Evolutionary conservation across 2,329 filamentous ascomycete genomes (phyloP).

Genomic region (Trichoderma koningiopsis): DNA sequence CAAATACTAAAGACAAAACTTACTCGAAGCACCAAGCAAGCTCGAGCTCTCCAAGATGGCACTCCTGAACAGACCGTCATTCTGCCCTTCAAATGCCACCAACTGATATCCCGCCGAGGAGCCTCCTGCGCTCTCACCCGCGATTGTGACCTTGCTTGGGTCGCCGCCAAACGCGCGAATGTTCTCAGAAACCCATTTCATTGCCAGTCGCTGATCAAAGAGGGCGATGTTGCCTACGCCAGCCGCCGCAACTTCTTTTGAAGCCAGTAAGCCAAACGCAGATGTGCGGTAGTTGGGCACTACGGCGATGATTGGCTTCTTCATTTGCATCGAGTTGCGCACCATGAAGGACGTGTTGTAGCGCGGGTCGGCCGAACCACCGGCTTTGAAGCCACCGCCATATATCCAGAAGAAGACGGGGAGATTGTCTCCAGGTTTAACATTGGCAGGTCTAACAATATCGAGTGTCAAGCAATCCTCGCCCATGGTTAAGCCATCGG

Average conservation of each 20-base stretch:
- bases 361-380: slow-evolving; percentile 5
- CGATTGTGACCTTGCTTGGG: slow-evolving; percentile 50
- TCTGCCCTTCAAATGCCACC: slow-evolving; percentile 15
- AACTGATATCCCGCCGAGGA: slow-evolving; percentile 11
- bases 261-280: slow-evolving; percentile 22
- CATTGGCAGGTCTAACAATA: slow-evolving; percentile 13
- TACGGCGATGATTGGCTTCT: slow-evolving; percentile 19
- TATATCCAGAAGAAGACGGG: slow-evolving; percentile 25
- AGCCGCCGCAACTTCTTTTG: background rate
- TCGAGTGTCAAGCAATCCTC: slow-evolving; percentile 24
- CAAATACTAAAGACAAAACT: background rate
- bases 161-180: slow-evolving; percentile 53
- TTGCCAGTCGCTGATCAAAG: slow-evolving; percentile 47
- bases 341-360: slow-evolving; percentile 20
- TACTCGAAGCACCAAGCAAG: slow-evolving; percentile 20
- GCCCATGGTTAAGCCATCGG: slow-evolving; percentile 18
- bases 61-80: slow-evolving; percentile 15
- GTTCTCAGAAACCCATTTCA: slow-evolving; percentile 54
- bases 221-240: slow-evolving; percentile 22
- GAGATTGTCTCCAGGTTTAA: background rate
- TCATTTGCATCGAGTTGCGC: slow-evolving; percentile 13
- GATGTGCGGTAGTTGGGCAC: slow-evolving; percentile 21
- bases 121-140: slow-evolving; percentile 55
- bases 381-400: slow-evolving; percentile 22
- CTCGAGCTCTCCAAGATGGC: slow-evolving; percentile 19